Base-by-base conservation (phyloP, 148 eudicot genomes). In the Beta vulgaris region DNA sequence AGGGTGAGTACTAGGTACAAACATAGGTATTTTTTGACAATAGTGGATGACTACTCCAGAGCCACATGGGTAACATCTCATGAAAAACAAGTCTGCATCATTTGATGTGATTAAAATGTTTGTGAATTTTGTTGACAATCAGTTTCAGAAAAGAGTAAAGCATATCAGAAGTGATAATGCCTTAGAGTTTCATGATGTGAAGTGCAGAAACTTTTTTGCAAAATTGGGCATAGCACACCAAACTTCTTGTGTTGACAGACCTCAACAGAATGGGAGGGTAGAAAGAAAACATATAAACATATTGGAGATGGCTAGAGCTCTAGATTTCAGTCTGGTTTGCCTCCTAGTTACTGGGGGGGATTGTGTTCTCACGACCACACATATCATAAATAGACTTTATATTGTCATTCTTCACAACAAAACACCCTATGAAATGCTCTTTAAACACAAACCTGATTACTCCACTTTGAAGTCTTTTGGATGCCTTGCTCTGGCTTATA, bases 1-100 rank as follows among this genome's bases (percentile, higher is more conserved):
- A 37, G 3, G 19, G 48, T 37, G 12, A 3, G 12, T 1, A 66
- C 46, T 0, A 37, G 19, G 49, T 4, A 7, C 0, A 37, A 66
- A 2, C 19, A 66, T 21, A 37, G 28, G 15, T 66, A 7, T 2
- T 66, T 66, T 3, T 29, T 66, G 0, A 19, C 48, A 8, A 40
- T 66, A 19, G 69, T 66, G 1, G 69, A 39, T 66, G 49, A 66
- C 21, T n/a, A n/a, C n/a, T n/a, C n/a, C n/a, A n/a, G n/a, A n/a
- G n/a, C n/a, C n/a, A n/a, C n/a, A n/a, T n/a, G 49, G 46, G 29
- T 37, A 3, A 66, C 19, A 1, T 37, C 28, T 6, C 28, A 66
- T 15, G 35, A n/a, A n/a, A n/a, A n/a, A n/a, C n/a, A n/a, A n/a
- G n/a, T n/a, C n/a, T n/a, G n/a, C n/a, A n/a, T n/a, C 46, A 0